Percentiles rank a stretch among this genome's conserved stretches.
phyloP scores from a whole-genome alignment of 2,329 filamentous ascomycete species.

The Aspergillus candidus region DNA sequence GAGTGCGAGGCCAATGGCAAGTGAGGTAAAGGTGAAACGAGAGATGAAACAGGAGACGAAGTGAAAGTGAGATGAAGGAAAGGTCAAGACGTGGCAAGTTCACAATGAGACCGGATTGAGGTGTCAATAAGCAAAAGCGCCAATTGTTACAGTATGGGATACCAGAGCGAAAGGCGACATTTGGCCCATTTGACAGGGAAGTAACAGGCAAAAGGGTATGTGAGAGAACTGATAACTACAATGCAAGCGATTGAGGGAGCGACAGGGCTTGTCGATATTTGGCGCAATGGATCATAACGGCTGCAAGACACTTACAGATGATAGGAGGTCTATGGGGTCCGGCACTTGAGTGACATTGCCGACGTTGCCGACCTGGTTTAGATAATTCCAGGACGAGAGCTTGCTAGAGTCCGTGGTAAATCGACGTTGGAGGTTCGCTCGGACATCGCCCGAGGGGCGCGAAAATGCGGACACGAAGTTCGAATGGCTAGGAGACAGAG shows the following conservation, averaged over 20 bases:
- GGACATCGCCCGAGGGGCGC: slow-evolving; percentile 58
- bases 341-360: slow-evolving; percentile 43
- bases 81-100: not conserved
- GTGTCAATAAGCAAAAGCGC: too few relatives aligned
- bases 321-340: slow-evolving; percentile 49
- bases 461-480: slow-evolving; percentile 55
- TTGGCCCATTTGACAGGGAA: too few relatives aligned
- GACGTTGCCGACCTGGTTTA: slow-evolving; percentile 44
- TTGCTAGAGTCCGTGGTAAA: slow-evolving; percentile 90
- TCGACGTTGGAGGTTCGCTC: slow-evolving; percentile 75
- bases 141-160: too few relatives aligned
- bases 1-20: slow-evolving; percentile 18
- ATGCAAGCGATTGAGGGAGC: not conserved
- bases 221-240: too few relatives aligned
- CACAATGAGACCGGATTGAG: not conserved
- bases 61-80: slow-evolving; percentile 2
- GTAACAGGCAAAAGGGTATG: too few relatives aligned
- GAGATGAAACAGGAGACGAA: slow-evolving; percentile 2
- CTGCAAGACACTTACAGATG: slow-evolving; percentile 43
- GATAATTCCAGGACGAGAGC: slow-evolving; percentile 65
- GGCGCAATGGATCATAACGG: too few relatives aligned
- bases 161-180: too few relatives aligned
- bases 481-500: slow-evolving; percentile 63
- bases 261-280: slow-evolving; percentile 1
- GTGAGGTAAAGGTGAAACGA: slow-evolving; percentile 7